Conservation (phyloP, 805 yeast genomes). For the Yarrowia sp. region DNA sequence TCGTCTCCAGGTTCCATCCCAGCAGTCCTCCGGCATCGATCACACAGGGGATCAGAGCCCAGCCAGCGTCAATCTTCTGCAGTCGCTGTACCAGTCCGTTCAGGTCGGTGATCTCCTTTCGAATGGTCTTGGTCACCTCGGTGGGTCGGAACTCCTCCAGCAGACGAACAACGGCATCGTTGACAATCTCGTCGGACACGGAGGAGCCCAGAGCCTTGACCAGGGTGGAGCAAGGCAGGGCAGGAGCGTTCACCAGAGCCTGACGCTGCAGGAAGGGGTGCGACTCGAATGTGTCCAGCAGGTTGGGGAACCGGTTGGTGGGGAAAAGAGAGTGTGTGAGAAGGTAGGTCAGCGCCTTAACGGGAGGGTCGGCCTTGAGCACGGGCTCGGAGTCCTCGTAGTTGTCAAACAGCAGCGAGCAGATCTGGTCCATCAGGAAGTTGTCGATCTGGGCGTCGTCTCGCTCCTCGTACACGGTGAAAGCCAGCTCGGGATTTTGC, state of each 20-base stretch:
- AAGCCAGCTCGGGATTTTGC: constrained; percentile 1
- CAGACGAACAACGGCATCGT: constrained; percentile 67
- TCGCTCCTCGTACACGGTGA: constrained; percentile 25
- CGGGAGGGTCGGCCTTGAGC: constrained; percentile 43
- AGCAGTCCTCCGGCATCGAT: constrained; percentile 74
- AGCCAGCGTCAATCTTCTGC: constrained; percentile 50
- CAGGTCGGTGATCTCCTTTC: constrained; percentile 32
- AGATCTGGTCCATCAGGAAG: constrained; percentile 24
- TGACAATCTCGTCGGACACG: constrained; percentile 59
- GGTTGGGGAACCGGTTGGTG: constrained; percentile 49
- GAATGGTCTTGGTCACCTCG: constrained; percentile 35
- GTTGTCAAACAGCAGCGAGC: constrained; percentile 9
- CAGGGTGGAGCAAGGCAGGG: constrained; percentile 62
- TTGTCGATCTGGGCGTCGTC: constrained; percentile 18
- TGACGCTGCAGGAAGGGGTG: constrained; percentile 71
- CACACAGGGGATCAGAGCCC: constrained; percentile 59
- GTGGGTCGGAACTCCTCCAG: constrained; percentile 61
- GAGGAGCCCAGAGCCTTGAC: constrained; percentile 54
- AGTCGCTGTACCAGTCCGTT: constrained; percentile 44
- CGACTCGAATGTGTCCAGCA: constrained; percentile 53
- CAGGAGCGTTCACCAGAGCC: constrained; percentile 76
- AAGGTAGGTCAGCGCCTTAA: constrained; percentile 63
- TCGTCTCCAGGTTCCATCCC: constrained; percentile 55
- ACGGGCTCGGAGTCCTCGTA: neutral
- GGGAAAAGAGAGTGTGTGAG: constrained; percentile 90